These are phyloP conservation scores for Aspergillus bombycis DNA, from an alignment of 2,329 filamentous ascomycete species.

Conservation along the genomic window DNA sequence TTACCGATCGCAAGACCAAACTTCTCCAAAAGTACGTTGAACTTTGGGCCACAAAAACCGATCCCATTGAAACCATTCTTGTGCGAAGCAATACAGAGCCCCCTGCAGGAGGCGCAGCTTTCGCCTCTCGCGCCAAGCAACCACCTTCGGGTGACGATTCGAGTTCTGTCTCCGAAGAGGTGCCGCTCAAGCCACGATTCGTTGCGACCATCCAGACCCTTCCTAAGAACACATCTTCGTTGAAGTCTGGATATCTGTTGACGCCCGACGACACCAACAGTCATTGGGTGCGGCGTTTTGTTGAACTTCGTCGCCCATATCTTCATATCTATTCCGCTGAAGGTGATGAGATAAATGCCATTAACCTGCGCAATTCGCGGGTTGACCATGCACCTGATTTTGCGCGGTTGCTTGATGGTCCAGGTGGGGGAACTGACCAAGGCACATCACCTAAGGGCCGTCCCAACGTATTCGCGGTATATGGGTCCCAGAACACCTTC, in stretches of 20 bases:
- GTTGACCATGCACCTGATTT: conserved; percentile 92
- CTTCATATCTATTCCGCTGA: conserved; percentile 86
- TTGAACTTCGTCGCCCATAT: conserved; percentile 89
- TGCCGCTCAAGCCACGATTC: conserved; percentile 62
- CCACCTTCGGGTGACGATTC: conserved; percentile 28
- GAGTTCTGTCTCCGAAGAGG: conserved; percentile 33
- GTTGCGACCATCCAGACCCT: conserved; percentile 76
- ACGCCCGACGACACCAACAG: conserved; percentile 76
- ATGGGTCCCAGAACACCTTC: conserved; percentile 92
- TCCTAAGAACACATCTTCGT: conserved; percentile 75
- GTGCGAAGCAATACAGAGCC: conserved; percentile 50
- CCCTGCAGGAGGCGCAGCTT: conserved; percentile 40
- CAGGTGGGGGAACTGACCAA: conserved; percentile 38
- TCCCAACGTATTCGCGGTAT: conserved; percentile 87
- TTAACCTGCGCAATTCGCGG: conserved; percentile 86
- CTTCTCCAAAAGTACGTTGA: conserved; percentile 47
- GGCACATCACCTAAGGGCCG: conserved; percentile 49
- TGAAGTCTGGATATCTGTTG: conserved; percentile 87
- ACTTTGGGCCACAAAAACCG: conserved; percentile 46
- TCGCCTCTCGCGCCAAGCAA: conserved; percentile 27
- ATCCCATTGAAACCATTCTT: conserved; percentile 47
- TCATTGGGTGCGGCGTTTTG: conserved; percentile 88
- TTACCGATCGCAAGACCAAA: conserved; percentile 41
- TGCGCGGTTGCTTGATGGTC: conserved; percentile 69
- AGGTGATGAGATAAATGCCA: conserved; percentile 86